A percentile compares a stretch with the other conserved stretches of the same genome.
Evolutionary conservation across 345 rosid species (phyloP).

Genomic region (Arabidopsis arenosa): DNA sequence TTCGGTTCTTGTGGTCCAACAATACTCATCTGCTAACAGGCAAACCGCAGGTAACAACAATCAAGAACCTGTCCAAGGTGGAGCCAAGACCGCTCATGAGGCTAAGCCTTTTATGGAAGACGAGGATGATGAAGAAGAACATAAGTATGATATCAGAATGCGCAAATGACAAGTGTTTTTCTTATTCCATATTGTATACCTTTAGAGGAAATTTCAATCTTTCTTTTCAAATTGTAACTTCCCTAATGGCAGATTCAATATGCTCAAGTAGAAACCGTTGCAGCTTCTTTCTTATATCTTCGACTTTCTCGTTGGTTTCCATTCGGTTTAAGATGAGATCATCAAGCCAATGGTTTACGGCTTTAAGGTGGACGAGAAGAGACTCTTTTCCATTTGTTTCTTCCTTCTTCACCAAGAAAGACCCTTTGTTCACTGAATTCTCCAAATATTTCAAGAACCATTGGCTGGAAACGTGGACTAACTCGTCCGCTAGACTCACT

Average conservation of each 20-base stretch:
- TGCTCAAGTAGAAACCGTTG: conserved; percentile 50
- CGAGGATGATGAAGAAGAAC: conserved; percentile 30
- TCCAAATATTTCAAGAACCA: conserved; percentile 63
- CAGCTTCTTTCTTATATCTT: conserved; percentile 52
- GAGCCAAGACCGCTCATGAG: conserved; percentile 13
- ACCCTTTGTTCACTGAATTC: conserved; percentile 45
- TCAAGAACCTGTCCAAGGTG: conserved; percentile 12
- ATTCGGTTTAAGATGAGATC: conserved; percentile 35
- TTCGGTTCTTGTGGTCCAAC: conserved; percentile 71
- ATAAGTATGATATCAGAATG: conserved; percentile 18
- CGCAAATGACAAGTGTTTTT: conserved; percentile 15
- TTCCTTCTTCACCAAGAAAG: conserved; percentile 36
- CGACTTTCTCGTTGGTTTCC: conserved; percentile 43
- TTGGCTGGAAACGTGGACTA: conserved; percentile 48
- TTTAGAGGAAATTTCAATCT: background rate
- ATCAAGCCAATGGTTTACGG: conserved; percentile 54
- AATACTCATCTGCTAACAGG: conserved; percentile 37
- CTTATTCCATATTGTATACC: background rate
- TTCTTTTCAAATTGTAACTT: background rate
- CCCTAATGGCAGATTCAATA: conserved; percentile 42
- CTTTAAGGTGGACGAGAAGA: conserved; percentile 51
- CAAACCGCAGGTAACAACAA: conserved; percentile 18
- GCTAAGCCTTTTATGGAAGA: conserved; percentile 25
- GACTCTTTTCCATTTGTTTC: conserved; percentile 41
- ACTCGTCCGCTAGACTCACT: conserved; percentile 49